Evolutionary conservation across 495 filamentous ascomycete genomes (phyloP).

Genomic region (Aspergillus asperescens): DNA sequence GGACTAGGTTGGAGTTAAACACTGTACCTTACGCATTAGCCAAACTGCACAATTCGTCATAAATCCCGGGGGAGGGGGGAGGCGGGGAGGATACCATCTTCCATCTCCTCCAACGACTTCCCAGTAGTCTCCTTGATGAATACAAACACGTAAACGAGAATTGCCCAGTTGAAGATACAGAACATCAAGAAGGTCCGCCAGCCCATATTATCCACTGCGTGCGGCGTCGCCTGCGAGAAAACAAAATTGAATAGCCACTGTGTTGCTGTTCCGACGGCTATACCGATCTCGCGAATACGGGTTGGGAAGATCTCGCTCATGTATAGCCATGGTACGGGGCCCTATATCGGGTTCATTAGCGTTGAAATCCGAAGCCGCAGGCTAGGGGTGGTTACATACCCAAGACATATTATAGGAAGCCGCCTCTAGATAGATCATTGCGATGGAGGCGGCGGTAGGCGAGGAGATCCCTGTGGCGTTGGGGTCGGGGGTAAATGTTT

Average conservation of each 20-base stretch:
- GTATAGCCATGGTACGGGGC: slow-evolving; percentile 48
- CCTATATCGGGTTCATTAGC: slow-evolving; percentile 19
- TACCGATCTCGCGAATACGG: slow-evolving; percentile 42
- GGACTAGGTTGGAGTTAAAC: background rate
- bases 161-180: slow-evolving; percentile 25
- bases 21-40: background rate
- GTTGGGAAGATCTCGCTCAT: slow-evolving; percentile 48
- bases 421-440: slow-evolving; percentile 47
- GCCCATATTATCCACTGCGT: slow-evolving; percentile 38
- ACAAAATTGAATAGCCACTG: slow-evolving; percentile 52
- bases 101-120: slow-evolving; percentile 11
- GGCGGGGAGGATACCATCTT: slow-evolving; percentile 1
- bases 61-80: background rate
- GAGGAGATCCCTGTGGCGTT: slow-evolving; percentile 28
- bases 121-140: slow-evolving; percentile 36
- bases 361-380: background rate
- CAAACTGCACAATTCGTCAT: background rate
- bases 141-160: slow-evolving; percentile 33
- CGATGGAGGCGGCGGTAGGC: slow-evolving; percentile 41
- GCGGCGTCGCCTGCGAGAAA: slow-evolving; percentile 44
- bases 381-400: background rate
- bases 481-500: slow-evolving; percentile 31
- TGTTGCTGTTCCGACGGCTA: slow-evolving; percentile 36
- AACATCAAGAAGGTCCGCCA: slow-evolving; percentile 43
- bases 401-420: slow-evolving; percentile 41